Evolutionary conservation across 805 yeast genomes (phyloP), one percentile per base, ranked within the genome.

Genomic region (Ogataea zsoltii): DNA sequence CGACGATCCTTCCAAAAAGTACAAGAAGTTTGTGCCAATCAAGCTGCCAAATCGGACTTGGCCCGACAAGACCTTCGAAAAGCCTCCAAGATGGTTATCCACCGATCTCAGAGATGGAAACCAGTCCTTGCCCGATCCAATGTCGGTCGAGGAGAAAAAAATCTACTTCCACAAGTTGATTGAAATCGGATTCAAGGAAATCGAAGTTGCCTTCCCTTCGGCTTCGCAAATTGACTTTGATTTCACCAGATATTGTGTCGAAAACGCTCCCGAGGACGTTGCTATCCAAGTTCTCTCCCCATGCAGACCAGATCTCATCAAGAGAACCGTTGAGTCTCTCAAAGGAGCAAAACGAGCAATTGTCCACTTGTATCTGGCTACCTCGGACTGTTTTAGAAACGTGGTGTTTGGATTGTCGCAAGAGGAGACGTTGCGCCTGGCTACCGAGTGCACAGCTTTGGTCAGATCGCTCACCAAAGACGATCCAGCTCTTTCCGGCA

Each of bases 201-300:
- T 85, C 55, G 92, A 85, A 66, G 92, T 85, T 34, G 74, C 88
- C 2, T 85, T 85, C 68, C 92, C 92, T 9, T 82, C 88, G 15
- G 91, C 91, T 2, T 84, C 90, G 2, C 91, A 85, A 61, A 82
- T 88, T 5, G 92, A 85, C 67, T 85, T 85, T 58, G 92, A 85
- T 66, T 85, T 85, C 70, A 85, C 92, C 17, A 72, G 90, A 50
- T 85, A 79, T 55, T 90, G 90, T 9, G 89, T 85, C 37, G 88
- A 82, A 62, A 79, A 79, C 56, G 86, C 88, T 18, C 92, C 92
- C 10, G 85, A 76, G n/a, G 92, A 84, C 58, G 91, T 85, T 17
- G 66, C 75, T 33, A 82, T 85, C 55, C 92, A 85, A 68, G 88
- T 83, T 48, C 72, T 85, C 45, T 83, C 85, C 28, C 92, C 83